Evolutionary conservation across 495 filamentous ascomycete species (phyloP).

Genomic region (Parathielavia hyrcaniae): DNA sequence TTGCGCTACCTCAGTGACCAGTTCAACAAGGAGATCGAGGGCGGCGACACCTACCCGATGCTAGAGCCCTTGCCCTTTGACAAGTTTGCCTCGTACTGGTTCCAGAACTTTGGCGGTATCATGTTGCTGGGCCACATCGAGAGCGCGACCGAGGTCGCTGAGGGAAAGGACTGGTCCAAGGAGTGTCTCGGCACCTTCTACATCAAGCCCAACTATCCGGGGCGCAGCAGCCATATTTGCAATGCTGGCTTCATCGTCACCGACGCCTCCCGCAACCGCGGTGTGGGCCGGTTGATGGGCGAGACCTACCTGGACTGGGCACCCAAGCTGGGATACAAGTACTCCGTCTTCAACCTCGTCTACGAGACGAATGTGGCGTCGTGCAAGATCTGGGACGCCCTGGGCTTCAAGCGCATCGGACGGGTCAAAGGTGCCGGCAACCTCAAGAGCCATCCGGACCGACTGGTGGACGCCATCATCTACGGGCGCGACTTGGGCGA

Average conservation of each 20-base stretch:
- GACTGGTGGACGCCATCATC: slow-evolving; percentile 90
- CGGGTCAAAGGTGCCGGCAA: slow-evolving; percentile 82
- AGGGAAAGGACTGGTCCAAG: slow-evolving; percentile 75
- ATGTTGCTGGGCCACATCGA: slow-evolving; percentile 82
- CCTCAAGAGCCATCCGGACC: slow-evolving; percentile 70
- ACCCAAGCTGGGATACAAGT: slow-evolving; percentile 86
- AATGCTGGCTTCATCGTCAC: slow-evolving; percentile 95
- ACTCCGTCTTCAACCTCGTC: slow-evolving; percentile 96
- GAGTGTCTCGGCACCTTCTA: slow-evolving; percentile 92
- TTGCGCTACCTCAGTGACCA: slow-evolving; percentile 77
- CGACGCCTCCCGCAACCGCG: slow-evolving; percentile 78
- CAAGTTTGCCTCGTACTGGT: slow-evolving; percentile 86
- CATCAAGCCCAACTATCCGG: slow-evolving; percentile 96
- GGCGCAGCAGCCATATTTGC: slow-evolving; percentile 90
- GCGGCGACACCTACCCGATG: slow-evolving; percentile 96
- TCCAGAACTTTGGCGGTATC: slow-evolving; percentile 87
- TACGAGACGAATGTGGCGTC: slow-evolving; percentile 97
- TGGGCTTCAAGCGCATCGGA: slow-evolving; percentile 97
- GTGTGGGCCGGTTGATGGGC: slow-evolving; percentile 88
- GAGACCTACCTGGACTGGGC: slow-evolving; percentile 94
- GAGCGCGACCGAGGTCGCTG: slow-evolving; percentile 50
- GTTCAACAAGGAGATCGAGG: slow-evolving; percentile 90
- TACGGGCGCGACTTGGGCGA: slow-evolving; percentile 76
- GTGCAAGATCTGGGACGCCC: slow-evolving; percentile 89
- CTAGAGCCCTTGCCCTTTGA: slow-evolving; percentile 66